phyloP scores from a whole-genome alignment of 1,284 basidiomycete genomes.

The Paramarasmius palmivorus region DNA sequence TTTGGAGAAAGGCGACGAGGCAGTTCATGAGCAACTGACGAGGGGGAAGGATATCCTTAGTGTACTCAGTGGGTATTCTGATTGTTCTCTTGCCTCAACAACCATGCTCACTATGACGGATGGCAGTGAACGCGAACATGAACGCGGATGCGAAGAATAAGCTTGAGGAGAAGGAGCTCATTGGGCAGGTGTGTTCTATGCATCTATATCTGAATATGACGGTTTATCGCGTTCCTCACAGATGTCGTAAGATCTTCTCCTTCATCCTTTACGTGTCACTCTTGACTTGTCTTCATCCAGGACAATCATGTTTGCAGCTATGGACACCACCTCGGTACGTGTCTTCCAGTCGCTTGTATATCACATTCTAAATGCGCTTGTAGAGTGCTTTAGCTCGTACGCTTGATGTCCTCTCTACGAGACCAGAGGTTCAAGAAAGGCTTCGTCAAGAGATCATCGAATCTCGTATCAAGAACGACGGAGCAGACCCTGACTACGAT shows the following conservation, averaged over 20 bases:
- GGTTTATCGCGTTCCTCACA: too few relatives aligned
- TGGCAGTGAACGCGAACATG: slow-evolving; percentile 8
- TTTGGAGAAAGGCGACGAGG: slow-evolving; percentile 34
- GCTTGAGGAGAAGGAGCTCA: slow-evolving; percentile 2
- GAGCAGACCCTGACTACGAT: slow-evolving; percentile 33
- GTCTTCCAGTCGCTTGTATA: too few relatives aligned
- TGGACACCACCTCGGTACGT: slow-evolving; percentile 35
- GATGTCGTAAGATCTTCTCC: too few relatives aligned
- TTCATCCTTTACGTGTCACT: too few relatives aligned
- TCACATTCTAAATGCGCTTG: neutral
- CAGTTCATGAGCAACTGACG: slow-evolving; percentile 28
- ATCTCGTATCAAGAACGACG: slow-evolving; percentile 22
- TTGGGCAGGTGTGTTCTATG: neutral
- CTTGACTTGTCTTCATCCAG: slow-evolving; percentile 19
- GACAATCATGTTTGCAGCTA: slow-evolving; percentile 38
- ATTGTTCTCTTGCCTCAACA: neutral
- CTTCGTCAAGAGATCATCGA: slow-evolving; percentile 34
- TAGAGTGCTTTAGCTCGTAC: slow-evolving; percentile 34
- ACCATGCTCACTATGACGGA: neutral
- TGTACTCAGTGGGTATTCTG: slow-evolving; percentile 34
- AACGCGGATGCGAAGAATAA: slow-evolving; percentile 2
- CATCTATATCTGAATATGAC: too few relatives aligned
- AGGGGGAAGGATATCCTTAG: slow-evolving; percentile 49
- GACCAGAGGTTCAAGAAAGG: slow-evolving; percentile 33
- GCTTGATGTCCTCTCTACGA: slow-evolving; percentile 32